Percentiles rank a stretch among this genome's conserved stretches.
Conservation (phyloP, 108 stramenopile species). For the Chaetoceros tenuissimus region DNA sequence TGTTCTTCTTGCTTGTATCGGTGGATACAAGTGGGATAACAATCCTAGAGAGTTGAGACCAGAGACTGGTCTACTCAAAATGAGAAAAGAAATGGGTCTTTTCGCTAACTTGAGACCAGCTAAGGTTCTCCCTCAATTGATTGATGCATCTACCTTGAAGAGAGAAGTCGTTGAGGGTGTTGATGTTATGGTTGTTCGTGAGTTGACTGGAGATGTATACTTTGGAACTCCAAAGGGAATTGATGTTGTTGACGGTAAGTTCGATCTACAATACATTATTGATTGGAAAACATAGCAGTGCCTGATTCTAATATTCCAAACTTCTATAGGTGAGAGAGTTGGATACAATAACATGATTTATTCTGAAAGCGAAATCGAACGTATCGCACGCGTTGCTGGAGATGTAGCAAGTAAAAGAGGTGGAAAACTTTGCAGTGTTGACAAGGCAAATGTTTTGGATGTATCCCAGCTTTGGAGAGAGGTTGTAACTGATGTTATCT, state of each 20-base stretch:
- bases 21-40: conserved; percentile 97
- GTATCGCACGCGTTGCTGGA: conserved; percentile 83
- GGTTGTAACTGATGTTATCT: conserved; percentile 85
- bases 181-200: conserved; percentile 97
- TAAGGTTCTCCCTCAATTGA: conserved; percentile 88
- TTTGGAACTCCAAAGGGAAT: conserved; percentile 98
- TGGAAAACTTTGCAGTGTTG: conserved; percentile 91
- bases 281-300: background rate
- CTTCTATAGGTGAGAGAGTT: conserved; percentile 44
- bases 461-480: conserved; percentile 96
- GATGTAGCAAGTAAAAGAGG: conserved; percentile 91
- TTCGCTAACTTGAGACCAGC: conserved; percentile 97
- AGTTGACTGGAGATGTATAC: conserved; percentile 98
- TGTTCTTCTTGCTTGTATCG: conserved; percentile 93
- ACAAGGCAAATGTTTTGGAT: conserved; percentile 99
- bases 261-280: conserved; percentile 2
- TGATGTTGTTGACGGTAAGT: conserved; percentile 76
- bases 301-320: background rate
- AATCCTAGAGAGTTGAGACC: conserved; percentile 93
- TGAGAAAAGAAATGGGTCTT: conserved; percentile 93
- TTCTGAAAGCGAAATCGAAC: conserved; percentile 89
- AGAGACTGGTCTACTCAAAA: conserved; percentile 92
- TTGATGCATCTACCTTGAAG: conserved; percentile 95
- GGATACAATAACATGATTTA: conserved; percentile 99
- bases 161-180: conserved; percentile 94